phyloP scores from a whole-genome alignment of 305 asterid genomes.

The Fraxinus platypoda region DNA sequence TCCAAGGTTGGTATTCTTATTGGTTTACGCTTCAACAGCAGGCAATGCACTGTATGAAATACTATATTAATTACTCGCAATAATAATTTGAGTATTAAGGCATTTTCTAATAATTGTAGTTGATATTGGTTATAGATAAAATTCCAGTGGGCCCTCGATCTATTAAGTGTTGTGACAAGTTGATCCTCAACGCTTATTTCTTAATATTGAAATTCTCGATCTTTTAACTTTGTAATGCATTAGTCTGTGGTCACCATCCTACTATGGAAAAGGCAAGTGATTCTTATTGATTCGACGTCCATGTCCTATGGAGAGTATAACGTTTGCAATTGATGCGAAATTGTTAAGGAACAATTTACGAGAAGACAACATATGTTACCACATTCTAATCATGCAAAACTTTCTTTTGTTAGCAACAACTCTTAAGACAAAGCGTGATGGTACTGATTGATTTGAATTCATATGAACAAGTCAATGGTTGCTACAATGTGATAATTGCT shows the following conservation, averaged over 20 bases:
- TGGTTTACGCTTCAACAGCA: slow-evolving; percentile 20
- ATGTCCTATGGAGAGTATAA: no score
- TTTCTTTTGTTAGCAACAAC: no score
- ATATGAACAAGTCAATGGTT: no score
- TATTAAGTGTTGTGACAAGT: background rate
- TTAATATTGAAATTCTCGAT: background rate
- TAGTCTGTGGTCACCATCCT: background rate
- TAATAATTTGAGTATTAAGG: background rate
- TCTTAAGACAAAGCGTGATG: no score
- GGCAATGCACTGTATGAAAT: background rate
- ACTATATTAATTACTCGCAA: background rate
- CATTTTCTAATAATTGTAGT: background rate
- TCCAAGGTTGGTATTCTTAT: background rate
- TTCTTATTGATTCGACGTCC: background rate
- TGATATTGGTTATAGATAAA: background rate
- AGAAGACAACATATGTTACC: no score
- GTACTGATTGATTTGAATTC: no score
- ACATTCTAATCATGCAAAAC: no score
- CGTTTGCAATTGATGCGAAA: no score
- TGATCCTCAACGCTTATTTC: background rate
- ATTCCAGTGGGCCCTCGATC: background rate
- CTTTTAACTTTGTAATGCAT: background rate
- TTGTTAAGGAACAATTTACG: no score
- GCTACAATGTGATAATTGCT: no score
- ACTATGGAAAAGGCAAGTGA: background rate